Percentiles rank a stretch among this genome's conserved stretches.
Evolutionary conservation across 768 basidiomycete species (phyloP).

Genomic region (Lactarius quietus): DNA sequence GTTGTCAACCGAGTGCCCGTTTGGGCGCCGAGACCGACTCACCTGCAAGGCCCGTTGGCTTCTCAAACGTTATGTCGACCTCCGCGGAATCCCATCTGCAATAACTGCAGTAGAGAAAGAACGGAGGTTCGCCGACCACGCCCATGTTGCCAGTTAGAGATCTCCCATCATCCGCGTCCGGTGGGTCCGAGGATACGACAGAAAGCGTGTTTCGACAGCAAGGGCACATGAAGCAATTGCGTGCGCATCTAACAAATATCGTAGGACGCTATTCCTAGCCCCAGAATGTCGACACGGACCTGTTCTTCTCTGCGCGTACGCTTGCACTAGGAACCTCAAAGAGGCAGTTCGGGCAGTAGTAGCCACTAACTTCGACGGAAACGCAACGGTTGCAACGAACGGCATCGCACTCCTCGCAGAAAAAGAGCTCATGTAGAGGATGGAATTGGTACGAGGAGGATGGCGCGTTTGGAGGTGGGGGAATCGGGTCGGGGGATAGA

Average conservation of each 20-base stretch:
- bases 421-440: slow-evolving; percentile 81
- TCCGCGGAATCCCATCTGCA: slow-evolving; percentile 95
- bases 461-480: slow-evolving; percentile 70
- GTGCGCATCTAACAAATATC: slow-evolving; percentile 69
- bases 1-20: background rate
- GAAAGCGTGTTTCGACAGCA: slow-evolving; percentile 86
- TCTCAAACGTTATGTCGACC: slow-evolving; percentile 91
- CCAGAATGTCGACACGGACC: slow-evolving; percentile 46
- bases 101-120: slow-evolving; percentile 86
- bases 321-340: slow-evolving; percentile 98
- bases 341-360: slow-evolving; percentile 97
- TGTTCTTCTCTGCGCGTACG: slow-evolving; percentile 96
- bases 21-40: slow-evolving; percentile 28
- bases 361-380: slow-evolving; percentile 89
- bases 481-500: slow-evolving; percentile 51
- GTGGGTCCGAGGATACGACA: slow-evolving; percentile 85
- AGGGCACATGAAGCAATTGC: slow-evolving; percentile 97
- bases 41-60: slow-evolving; percentile 95
- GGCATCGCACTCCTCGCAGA: slow-evolving; percentile 98
- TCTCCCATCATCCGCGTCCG: slow-evolving; percentile 56
- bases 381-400: slow-evolving; percentile 93
- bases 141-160: slow-evolving; percentile 48
- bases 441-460: slow-evolving; percentile 84
- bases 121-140: slow-evolving; percentile 79
- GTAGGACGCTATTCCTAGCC: background rate